Conservation (phyloP, 2,329 filamentous ascomycete species). For the Teratosphaeria nubilosa region DNA sequence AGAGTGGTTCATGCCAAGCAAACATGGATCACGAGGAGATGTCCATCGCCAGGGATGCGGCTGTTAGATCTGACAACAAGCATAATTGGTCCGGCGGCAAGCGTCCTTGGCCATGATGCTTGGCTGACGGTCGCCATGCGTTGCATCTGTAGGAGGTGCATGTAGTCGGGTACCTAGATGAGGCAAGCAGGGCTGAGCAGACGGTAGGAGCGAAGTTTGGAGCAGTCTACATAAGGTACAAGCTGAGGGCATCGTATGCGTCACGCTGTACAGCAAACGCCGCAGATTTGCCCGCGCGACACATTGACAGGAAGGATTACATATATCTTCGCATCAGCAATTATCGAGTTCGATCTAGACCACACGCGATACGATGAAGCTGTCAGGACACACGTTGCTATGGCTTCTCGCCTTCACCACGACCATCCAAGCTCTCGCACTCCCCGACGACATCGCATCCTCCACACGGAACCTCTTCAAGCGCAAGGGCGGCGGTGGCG, state of each 20-base stretch:
- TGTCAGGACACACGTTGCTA: slow-evolving; percentile 9
- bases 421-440: slow-evolving; percentile 21
- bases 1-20: background rate
- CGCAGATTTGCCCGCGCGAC: background rate
- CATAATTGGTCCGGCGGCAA: background rate
- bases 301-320: background rate
- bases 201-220: background rate
- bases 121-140: background rate
- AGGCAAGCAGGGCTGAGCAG: background rate
- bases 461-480: slow-evolving; percentile 21
- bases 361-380: background rate
- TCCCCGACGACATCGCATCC: slow-evolving; percentile 9
- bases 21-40: background rate
- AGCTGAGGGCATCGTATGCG: background rate
- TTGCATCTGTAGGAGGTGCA: background rate
- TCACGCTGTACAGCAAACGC: background rate
- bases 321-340: background rate
- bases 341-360: background rate
- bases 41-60: background rate
- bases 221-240: background rate
- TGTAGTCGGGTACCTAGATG: no score
- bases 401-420: slow-evolving; percentile 21
- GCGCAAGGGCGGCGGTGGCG: slow-evolving; percentile 38
- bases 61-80: background rate
- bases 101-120: background rate